Base-by-base conservation (phyloP, 176 grass and related monocot genomes). In the Triticum aestivum region DNA sequence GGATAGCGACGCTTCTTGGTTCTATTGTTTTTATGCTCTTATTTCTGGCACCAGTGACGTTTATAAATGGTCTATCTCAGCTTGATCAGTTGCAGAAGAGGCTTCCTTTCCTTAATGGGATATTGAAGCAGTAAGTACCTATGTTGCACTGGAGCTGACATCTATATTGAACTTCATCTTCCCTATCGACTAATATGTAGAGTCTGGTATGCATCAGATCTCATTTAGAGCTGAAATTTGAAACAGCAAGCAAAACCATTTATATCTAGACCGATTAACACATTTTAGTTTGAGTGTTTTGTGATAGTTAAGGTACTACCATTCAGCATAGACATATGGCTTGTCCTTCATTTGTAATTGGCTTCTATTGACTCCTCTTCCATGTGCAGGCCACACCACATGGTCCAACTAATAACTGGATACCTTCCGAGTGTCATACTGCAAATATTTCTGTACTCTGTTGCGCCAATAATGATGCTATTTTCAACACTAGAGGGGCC, bases 401-500 rank as follows among this genome's bases (percentile, higher is more conserved):
- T 96, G 66, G 94, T 5, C 81, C 89, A 94, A 69, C 78, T 99
- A 66, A 90, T 99, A 66, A 99, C 97, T 32, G 97, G 97, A 78
- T 99, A 99, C 86, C 89, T 99, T 78, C 97, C 97, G 38, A 96
- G 92, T 92, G 97, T 99, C 44, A 79, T 99, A 77, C 82, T 99
- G 66, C 88, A 85, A 79, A 69, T 99, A 76, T 90, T 94, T 83
- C 77, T 96, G 18, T 96, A 96, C 72, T 71, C 80, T 4, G 89
- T 99, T 49, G 79, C 97, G 5, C 97, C 97, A 20, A 80, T 82
- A 82, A 99, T 99, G 97, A 94, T 99, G 80, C 51, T 99, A 38
- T 93, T 99, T 87, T 94, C 97, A 41, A 79, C 97, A 84, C 80
- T 94, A 75, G 97, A 99, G 79, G 97, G 97, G n/a, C 94, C 97